Evolutionary conservation across 768 basidiomycete species (phyloP).

Genomic region (Dacryopinax spathularia): DNA sequence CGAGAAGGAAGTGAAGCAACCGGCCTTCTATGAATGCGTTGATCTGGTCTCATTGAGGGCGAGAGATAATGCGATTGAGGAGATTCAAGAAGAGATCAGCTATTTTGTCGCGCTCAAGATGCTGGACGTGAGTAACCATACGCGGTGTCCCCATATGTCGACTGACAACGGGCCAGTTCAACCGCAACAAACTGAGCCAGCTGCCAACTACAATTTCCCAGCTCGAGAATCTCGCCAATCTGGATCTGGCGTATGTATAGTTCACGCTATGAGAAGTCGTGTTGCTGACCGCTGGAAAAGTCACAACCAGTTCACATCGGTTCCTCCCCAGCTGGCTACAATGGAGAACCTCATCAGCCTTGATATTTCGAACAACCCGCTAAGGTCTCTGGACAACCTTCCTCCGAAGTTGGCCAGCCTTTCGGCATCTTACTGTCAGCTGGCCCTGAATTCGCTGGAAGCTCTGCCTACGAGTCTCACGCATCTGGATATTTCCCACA

Average conservation of each 20-base stretch:
- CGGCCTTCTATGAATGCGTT: background rate
- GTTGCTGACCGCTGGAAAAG: background rate
- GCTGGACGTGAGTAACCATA: background rate
- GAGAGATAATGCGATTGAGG: background rate
- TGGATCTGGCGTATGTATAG: background rate
- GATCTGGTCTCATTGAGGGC: background rate
- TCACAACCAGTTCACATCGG: background rate
- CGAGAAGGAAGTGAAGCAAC: background rate
- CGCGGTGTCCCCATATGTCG: background rate
- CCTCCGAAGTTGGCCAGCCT: background rate
- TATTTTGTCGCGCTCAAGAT: background rate
- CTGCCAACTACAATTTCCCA: background rate
- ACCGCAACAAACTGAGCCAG: slow-evolving; percentile 3
- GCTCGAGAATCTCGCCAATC: background rate
- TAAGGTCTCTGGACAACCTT: background rate
- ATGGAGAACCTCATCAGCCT: background rate
- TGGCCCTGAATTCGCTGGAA: background rate
- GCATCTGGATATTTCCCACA: background rate
- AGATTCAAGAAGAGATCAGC: background rate
- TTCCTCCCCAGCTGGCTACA: background rate
- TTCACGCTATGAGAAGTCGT: background rate
- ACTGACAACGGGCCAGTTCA: background rate
- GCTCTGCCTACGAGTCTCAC: background rate
- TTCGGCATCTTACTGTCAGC: background rate
- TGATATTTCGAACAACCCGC: background rate